Evolutionary conservation across 2,329 filamentous ascomycete species (phyloP).

Genomic region (Coniochaeta pulveracea): DNA sequence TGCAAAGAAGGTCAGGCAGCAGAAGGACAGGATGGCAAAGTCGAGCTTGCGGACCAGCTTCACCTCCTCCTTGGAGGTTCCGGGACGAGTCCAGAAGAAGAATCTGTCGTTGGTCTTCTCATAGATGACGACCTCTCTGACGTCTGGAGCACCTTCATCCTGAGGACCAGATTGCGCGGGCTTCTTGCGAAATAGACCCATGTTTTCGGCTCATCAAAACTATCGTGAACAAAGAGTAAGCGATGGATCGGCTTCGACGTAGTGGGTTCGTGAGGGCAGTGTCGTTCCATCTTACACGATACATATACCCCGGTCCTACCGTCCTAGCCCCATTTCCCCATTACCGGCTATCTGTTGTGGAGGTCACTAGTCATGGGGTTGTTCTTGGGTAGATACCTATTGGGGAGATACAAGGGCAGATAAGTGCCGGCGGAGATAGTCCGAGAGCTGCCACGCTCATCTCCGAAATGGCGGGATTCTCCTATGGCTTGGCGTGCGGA

Average conservation of each 20-base stretch:
- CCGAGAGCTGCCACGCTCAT: neutral
- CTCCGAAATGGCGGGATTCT: constrained; percentile 1
- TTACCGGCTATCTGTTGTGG: neutral
- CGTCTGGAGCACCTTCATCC: neutral
- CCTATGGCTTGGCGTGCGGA: neutral
- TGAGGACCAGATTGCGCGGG: neutral
- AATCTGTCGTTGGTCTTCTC: constrained; percentile 3
- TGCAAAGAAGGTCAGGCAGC: constrained; percentile 3
- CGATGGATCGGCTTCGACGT: neutral
- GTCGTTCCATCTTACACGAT: neutral
- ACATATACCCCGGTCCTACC: neutral
- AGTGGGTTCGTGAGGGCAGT: neutral
- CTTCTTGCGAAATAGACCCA: constrained; percentile 3
- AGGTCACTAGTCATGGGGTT: neutral
- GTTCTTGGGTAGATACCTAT: constrained; percentile 2
- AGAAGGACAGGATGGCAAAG: constrained; percentile 1
- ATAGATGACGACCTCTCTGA: constrained; percentile 3
- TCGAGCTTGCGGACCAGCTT: constrained; percentile 4
- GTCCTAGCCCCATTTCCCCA: neutral
- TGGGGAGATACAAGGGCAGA: neutral
- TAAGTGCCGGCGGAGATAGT: neutral
- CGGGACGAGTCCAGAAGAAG: constrained; percentile 5
- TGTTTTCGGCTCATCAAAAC: neutral
- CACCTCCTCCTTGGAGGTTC: constrained; percentile 1
- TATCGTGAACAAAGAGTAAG: neutral